Evolutionary conservation across 139 green algal genomes (phyloP).

Genomic region (Gonium pectorale): DNA sequence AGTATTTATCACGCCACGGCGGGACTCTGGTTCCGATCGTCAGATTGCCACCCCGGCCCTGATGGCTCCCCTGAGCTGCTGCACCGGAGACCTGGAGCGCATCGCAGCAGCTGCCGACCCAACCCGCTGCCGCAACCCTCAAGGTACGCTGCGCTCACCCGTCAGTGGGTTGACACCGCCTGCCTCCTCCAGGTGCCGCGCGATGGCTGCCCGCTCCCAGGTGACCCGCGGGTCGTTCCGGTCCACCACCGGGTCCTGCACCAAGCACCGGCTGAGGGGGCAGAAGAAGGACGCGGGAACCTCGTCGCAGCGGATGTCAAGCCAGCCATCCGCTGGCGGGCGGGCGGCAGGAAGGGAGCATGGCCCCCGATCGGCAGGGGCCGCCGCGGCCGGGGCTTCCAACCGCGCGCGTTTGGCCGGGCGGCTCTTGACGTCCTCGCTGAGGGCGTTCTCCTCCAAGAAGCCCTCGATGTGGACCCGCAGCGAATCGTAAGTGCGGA

Average conservation of each 20-base stretch:
- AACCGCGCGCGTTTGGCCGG: neutral
- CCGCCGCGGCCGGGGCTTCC: no score
- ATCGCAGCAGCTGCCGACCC: no score
- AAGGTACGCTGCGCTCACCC: no score
- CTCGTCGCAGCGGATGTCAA: neutral
- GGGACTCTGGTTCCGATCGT: no score
- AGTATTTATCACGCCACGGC: no score
- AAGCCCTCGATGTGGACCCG: neutral
- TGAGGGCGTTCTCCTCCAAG: neutral
- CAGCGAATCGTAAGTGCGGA: no score
- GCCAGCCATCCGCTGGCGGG: neutral
- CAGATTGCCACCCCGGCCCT: no score
- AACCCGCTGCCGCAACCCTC: no score
- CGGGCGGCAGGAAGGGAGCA: no score
- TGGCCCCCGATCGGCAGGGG: neutral
- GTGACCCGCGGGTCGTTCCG: neutral
- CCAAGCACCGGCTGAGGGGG: neutral
- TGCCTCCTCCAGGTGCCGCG: slow-evolving; percentile 7
- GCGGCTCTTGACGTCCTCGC: neutral
- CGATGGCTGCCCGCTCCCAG: neutral
- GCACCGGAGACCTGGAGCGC: no score
- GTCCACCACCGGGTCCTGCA: neutral
- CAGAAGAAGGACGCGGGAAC: slow-evolving; percentile 18
- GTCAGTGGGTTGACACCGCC: slow-evolving; percentile 12
- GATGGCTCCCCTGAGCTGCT: no score